These are phyloP conservation scores for Proteromonas lacertae DNA, from an alignment of 352 stramenopile species.

Conservation along the genomic window DNA sequence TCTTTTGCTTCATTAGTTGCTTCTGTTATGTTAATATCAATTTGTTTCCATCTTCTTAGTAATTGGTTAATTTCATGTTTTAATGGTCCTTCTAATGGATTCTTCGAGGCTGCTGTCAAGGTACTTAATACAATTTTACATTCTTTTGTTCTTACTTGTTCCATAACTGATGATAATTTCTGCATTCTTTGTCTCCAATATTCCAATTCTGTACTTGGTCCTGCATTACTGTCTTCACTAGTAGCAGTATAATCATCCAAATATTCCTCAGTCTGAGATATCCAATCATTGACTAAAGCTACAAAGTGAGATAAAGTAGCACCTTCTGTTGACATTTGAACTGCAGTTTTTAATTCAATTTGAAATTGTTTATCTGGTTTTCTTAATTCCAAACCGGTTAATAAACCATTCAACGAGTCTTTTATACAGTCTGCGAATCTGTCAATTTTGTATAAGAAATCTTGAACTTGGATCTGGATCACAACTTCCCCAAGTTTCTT, in stretches of 20 bases:
- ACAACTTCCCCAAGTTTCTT: too few relatives aligned
- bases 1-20: slow-evolving; percentile 90
- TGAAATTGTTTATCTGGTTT: slow-evolving; percentile 37
- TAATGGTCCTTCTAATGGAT: too few relatives aligned
- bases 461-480: too few relatives aligned
- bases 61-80: too few relatives aligned
- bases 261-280: slow-evolving; percentile 62
- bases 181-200: slow-evolving; percentile 82
- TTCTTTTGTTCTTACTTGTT: slow-evolving; percentile 82
- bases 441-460: too few relatives aligned
- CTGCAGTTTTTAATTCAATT: slow-evolving; percentile 12
- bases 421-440: too few relatives aligned
- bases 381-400: slow-evolving; percentile 33
- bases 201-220: slow-evolving; percentile 75
- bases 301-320: slow-evolving; percentile 31
- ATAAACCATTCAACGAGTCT: too few relatives aligned
- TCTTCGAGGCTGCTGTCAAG: slow-evolving; percentile 35
- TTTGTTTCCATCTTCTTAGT: slow-evolving; percentile 92
- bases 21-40: slow-evolving; percentile 88
- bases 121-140: slow-evolving; percentile 65
- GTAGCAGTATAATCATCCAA: slow-evolving; percentile 38
- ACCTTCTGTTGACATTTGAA: slow-evolving; percentile 22
- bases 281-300: slow-evolving; percentile 62
- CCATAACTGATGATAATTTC: slow-evolving; percentile 32
- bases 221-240: slow-evolving; percentile 15